Conservation (phyloP, 768 basidiomycete species). For the Pulveroboletus sp. region DNA sequence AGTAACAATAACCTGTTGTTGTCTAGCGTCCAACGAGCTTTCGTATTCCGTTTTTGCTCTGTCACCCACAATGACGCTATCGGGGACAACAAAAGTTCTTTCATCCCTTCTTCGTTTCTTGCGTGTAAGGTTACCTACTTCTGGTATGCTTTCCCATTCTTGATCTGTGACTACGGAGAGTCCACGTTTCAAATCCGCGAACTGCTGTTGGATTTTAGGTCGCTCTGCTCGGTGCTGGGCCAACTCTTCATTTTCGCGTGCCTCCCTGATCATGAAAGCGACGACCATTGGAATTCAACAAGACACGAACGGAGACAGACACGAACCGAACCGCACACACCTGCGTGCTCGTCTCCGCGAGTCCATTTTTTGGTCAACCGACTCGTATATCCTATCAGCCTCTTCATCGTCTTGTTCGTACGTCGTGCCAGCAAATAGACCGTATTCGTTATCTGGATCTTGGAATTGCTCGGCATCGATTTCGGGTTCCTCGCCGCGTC, state of each 20-base stretch:
- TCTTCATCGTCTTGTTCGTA: conserved; percentile 99
- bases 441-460: conserved; percentile 97
- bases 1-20: conserved; percentile 64
- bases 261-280: conserved; percentile 49
- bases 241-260: conserved; percentile 68
- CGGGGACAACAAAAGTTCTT: conserved; percentile 85
- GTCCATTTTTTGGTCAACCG: conserved; percentile 91
- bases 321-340: conserved; percentile 57
- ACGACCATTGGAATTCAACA: neutral
- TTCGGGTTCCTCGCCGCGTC: conserved; percentile 84
- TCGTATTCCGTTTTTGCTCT: conserved; percentile 73
- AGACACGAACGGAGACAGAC: neutral
- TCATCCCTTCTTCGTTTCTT: conserved; percentile 88
- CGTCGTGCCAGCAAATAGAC: conserved; percentile 91
- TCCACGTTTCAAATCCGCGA: conserved; percentile 91
- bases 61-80: conserved; percentile 89
- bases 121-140: conserved; percentile 93
- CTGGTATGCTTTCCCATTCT: conserved; percentile 94
- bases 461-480: conserved; percentile 90
- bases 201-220: conserved; percentile 95
- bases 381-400: conserved; percentile 92
- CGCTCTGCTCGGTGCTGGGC: conserved; percentile 80
- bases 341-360: conserved; percentile 73
- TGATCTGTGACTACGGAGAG: conserved; percentile 81
- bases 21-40: conserved; percentile 67